These are phyloP conservation scores for Jaenimonas drosophilae DNA, from an alignment of 208 protist species.

Conservation along the genomic window DNA sequence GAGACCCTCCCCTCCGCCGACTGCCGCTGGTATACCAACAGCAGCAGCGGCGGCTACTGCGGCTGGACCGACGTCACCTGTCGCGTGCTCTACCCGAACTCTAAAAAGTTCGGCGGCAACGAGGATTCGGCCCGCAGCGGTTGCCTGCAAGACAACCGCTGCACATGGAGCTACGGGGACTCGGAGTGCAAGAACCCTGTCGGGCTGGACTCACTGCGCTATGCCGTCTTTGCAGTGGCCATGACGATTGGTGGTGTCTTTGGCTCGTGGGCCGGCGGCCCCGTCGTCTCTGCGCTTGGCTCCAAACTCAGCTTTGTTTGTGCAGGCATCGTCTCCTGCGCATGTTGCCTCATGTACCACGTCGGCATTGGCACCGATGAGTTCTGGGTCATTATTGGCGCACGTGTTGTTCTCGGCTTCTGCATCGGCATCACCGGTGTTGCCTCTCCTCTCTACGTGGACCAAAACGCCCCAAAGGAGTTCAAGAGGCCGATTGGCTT, in stretches of 20 bases:
- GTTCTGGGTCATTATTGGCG: conserved; percentile 17
- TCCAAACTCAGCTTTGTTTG: conserved; percentile 11
- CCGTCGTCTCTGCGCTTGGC: conserved; percentile 10
- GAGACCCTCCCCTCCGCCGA: neutral
- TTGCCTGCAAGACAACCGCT: conserved; percentile 5
- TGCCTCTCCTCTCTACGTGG: conserved; percentile 14
- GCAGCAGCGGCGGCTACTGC: conserved; percentile 4
- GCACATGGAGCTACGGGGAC: conserved; percentile 6
- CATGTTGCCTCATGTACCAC: conserved; percentile 12
- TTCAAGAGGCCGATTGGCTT: conserved; percentile 13
- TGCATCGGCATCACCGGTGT: conserved; percentile 12
- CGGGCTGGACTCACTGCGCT: conserved; percentile 7
- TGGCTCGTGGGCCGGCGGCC: conserved; percentile 15
- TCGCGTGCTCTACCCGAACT: too few species aligned
- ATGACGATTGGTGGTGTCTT: conserved; percentile 20
- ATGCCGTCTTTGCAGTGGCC: conserved; percentile 11
- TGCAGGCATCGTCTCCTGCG: conserved; percentile 5
- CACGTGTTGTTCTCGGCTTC: conserved; percentile 18
- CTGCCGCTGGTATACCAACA: conserved; percentile 1
- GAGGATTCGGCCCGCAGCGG: too few species aligned
- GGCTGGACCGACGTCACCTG: too few species aligned
- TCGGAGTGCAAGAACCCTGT: conserved; percentile 3
- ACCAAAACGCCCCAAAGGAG: conserved; percentile 9
- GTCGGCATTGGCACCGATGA: conserved; percentile 9
- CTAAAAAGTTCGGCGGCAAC: too few species aligned